Evolutionary conservation across 176 grass and related monocot species (phyloP), one percentile per base, ranked within the genome.

Genomic region (Typha latifolia): DNA sequence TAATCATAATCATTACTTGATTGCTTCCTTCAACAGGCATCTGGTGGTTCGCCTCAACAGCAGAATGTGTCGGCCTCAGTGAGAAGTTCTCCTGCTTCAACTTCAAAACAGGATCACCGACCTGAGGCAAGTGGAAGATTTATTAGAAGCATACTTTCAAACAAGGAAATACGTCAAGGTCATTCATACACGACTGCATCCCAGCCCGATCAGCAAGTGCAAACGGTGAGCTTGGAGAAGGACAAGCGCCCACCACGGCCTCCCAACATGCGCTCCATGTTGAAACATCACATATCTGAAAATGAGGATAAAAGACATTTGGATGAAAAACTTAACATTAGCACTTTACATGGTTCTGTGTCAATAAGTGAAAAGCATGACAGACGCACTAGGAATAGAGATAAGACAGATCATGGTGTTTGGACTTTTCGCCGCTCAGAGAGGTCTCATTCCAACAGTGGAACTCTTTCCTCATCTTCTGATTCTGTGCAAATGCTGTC

Each of bases 341-440:
- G 72, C 67, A 68, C 74, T 79, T 26, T 67, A 47, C 86, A 84
- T 51, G 62, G 84, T 47, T 82, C 78, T 84, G 63, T 64, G 63
- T 51, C 82, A 8, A 67, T 59, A 20, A 55, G 47, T 48, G 95
- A 94, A 62, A 99, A 87, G 67, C 78, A 70, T 62, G 89, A 94
- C 63, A 94, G 79, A 62, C 84, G 81, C 49, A 73, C 77, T 47
- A 90, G 89, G 68, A 87, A 89, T 77, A 93, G 84, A 90, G 94
- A 99, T 52, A 93, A 83, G 70, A 83, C 86, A 52, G 94, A 92
- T 79, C 82, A 85, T 69, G 82, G 87, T 69, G 83, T 93, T 64
- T 94, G 95, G 95, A 72, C 95, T 51, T 89, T 85, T 80, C 86
- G 86, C 47, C 78, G 84, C 52, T 77, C 87, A 75, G 89, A 90